Evolutionary conservation across 257 asterid species (phyloP).

Genomic region (Petrea volubilis): DNA sequence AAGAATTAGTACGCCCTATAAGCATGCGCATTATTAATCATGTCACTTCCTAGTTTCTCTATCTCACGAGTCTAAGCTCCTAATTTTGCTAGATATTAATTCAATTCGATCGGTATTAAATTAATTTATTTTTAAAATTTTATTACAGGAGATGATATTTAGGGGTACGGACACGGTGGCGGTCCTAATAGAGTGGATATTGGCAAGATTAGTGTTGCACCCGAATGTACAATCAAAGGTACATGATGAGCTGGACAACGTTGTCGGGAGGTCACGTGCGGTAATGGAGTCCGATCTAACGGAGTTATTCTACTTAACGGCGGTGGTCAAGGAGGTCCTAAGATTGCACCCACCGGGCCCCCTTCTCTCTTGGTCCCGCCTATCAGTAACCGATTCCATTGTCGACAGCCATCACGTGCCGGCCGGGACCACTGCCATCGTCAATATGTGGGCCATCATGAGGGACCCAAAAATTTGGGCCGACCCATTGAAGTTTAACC

Average conservation of each 20-base stretch:
- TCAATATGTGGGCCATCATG: slow-evolving; percentile 91
- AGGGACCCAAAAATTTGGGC: slow-evolving; percentile 63
- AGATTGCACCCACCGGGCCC: slow-evolving; percentile 94
- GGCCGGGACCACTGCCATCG: slow-evolving; percentile 74
- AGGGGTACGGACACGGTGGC: slow-evolving; percentile 90
- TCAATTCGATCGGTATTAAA: neutral
- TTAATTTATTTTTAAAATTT: neutral
- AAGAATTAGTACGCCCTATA: neutral
- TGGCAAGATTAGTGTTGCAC: slow-evolving; percentile 73
- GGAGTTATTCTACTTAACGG: slow-evolving; percentile 53
- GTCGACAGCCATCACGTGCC: slow-evolving; percentile 77
- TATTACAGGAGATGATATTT: slow-evolving; percentile 78
- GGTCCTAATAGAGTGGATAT: slow-evolving; percentile 70
- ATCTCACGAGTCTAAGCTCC: neutral
- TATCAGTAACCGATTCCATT: slow-evolving; percentile 53
- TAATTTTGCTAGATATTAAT: neutral
- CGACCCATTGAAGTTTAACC: slow-evolving; percentile 56
- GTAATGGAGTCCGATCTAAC: slow-evolving; percentile 54
- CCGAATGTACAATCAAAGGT: slow-evolving; percentile 59
- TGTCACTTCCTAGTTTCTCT: slow-evolving; percentile 9
- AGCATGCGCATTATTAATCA: slow-evolving; percentile 15
- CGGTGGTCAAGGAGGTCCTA: slow-evolving; percentile 73
- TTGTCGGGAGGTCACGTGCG: slow-evolving; percentile 51
- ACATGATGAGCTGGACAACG: slow-evolving; percentile 61
- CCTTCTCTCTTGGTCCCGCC: slow-evolving; percentile 83